Conservation (phyloP, 208 protist species). For the Leishmania tropica region DNA sequence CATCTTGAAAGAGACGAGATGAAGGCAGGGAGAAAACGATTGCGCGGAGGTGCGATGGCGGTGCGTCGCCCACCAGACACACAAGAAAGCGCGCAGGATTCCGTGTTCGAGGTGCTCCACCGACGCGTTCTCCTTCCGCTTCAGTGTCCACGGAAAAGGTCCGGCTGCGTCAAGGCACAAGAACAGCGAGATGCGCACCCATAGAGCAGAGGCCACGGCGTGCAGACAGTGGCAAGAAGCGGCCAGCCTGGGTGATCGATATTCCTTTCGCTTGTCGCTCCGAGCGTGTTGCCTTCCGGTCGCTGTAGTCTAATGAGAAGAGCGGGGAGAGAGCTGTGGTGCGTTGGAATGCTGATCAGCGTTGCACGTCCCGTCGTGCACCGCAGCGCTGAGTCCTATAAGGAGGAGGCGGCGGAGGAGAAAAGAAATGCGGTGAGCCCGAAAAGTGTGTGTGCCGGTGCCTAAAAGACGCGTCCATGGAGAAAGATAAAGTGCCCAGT, state of each 20-base stretch:
- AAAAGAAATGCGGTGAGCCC: background rate
- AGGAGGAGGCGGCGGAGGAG: background rate
- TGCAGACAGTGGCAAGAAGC: background rate
- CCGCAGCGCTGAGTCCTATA: background rate
- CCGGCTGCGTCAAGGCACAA: background rate
- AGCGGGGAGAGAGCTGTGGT: background rate
- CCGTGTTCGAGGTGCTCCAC: background rate
- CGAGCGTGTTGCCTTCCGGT: background rate
- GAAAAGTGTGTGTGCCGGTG: background rate
- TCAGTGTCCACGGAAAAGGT: background rate
- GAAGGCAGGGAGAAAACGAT: background rate
- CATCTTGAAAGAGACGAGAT: slow-evolving; percentile 8
- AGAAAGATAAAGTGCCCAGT: background rate
- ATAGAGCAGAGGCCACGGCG: background rate
- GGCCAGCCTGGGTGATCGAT: background rate
- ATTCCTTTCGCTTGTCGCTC: background rate
- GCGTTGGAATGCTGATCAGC: background rate
- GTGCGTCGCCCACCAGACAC: background rate
- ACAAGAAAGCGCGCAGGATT: slow-evolving; percentile 5
- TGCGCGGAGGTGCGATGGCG: background rate
- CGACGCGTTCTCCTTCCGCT: slow-evolving; percentile 9
- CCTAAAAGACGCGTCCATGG: background rate
- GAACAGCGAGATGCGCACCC: background rate
- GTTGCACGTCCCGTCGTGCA: background rate
- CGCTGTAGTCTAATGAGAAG: background rate